phyloP scores from a whole-genome alignment of 139 green algal species.

The Edaphochlamys debaryana region DNA sequence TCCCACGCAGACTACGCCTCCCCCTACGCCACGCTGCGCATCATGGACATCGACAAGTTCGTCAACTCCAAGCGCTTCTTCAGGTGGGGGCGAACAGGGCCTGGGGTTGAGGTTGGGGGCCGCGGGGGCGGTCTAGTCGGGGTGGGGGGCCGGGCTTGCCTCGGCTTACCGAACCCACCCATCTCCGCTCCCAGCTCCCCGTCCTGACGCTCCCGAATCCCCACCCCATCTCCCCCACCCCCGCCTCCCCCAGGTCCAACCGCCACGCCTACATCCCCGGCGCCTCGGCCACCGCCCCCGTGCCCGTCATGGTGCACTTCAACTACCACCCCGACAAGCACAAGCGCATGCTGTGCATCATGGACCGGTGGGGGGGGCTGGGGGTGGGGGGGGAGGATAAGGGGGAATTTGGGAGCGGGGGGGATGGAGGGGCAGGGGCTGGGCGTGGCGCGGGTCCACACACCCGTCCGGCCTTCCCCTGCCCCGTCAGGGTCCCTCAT shows the following conservation, averaged over 20 bases:
- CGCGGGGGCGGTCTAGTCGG: no score
- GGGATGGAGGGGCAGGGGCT: not conserved
- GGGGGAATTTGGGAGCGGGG: no score
- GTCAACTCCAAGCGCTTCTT: slow-evolving; percentile 66
- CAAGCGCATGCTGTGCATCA: slow-evolving; percentile 67
- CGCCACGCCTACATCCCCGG: slow-evolving; percentile 53
- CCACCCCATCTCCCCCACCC: no score
- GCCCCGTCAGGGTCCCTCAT: no score
- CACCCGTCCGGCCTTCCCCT: no score
- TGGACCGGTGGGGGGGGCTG: slow-evolving; percentile 45
- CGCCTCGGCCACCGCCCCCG: slow-evolving; percentile 14
- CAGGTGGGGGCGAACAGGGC: slow-evolving; percentile 28
- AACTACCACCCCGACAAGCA: slow-evolving; percentile 74
- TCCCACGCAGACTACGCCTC: slow-evolving; percentile 44
- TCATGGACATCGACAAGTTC: slow-evolving; percentile 57
- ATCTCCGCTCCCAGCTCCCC: no score
- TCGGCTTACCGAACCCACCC: no score
- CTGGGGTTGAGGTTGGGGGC: no score
- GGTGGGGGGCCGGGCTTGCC: not conserved
- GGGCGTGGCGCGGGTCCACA: not conserved
- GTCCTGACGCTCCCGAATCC: no score
- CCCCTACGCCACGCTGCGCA: slow-evolving; percentile 45
- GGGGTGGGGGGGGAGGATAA: not conserved
- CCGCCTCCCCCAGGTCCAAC: slow-evolving; percentile 16
- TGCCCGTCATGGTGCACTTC: slow-evolving; percentile 63